phyloP scores from a whole-genome alignment of 768 basidiomycete genomes.

The Brasilioporus rufonigricans region DNA sequence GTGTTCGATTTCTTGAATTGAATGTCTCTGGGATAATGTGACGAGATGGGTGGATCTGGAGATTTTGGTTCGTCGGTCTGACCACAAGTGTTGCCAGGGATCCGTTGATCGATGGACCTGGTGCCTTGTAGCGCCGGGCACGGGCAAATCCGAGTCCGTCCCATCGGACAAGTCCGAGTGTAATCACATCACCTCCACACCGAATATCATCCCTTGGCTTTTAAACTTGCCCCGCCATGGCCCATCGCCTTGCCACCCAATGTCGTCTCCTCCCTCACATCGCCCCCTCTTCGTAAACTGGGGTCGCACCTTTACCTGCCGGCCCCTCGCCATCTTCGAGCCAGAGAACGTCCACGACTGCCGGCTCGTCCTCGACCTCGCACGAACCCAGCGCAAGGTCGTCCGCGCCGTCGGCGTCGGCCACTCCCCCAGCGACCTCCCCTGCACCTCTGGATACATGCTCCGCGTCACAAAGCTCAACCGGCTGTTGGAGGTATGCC shows the following conservation, averaged over 20 bases:
- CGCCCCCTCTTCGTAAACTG: constrained; percentile 73
- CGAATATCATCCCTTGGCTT: neutral
- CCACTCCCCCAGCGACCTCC: constrained; percentile 91
- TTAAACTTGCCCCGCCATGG: neutral
- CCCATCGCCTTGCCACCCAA: too few relatives aligned
- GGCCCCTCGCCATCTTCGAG: constrained; percentile 69
- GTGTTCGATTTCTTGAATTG: constrained; percentile 52
- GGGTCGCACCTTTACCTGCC: constrained; percentile 76
- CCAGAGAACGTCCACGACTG: constrained; percentile 72
- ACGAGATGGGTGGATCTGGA: constrained; percentile 4
- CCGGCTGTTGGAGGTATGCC: constrained; percentile 71
- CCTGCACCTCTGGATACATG: constrained; percentile 87
- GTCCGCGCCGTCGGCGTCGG: constrained; percentile 87
- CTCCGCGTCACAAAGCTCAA: constrained; percentile 74
- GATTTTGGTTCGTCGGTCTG: constrained; percentile 2
- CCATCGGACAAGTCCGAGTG: constrained; percentile 3
- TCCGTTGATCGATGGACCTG: constrained; percentile 2
- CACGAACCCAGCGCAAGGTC: constrained; percentile 63
- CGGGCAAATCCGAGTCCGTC: constrained; percentile 1
- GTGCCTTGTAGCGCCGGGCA: constrained; percentile 2
- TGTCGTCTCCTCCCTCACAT: neutral
- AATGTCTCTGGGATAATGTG: neutral
- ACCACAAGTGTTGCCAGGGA: constrained; percentile 1
- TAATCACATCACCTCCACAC: neutral
- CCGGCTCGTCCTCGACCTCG: constrained; percentile 74